Percentiles rank a stretch among this genome's conserved stretches.
phyloP scores from a whole-genome alignment of 768 basidiomycete genomes.

The Leccinum uliginosum region DNA sequence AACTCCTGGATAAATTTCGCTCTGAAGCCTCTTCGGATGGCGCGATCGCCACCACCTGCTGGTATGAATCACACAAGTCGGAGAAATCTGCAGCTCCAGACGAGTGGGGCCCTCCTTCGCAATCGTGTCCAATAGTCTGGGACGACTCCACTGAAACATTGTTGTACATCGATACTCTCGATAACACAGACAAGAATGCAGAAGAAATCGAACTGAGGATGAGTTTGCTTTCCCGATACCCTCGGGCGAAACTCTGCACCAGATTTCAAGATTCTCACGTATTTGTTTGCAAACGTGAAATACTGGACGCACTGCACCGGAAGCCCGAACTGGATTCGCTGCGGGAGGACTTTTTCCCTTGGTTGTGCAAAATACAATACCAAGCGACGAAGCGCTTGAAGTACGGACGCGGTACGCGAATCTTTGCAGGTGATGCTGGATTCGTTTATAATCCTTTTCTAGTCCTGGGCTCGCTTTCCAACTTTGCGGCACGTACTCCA shows the following conservation, averaged over 20 bases:
- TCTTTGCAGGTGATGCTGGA: neutral
- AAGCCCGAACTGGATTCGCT: slow-evolving; percentile 77
- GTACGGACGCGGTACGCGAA: slow-evolving; percentile 49
- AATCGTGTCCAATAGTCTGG: slow-evolving; percentile 57
- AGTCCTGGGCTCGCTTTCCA: slow-evolving; percentile 47
- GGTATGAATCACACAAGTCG: slow-evolving; percentile 47
- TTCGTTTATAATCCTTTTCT: neutral
- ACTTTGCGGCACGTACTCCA: slow-evolving; percentile 38
- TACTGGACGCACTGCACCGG: slow-evolving; percentile 67
- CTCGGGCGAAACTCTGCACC: slow-evolving; percentile 63
- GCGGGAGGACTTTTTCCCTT: slow-evolving; percentile 87
- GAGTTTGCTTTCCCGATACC: slow-evolving; percentile 75
- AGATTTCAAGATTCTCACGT: slow-evolving; percentile 83
- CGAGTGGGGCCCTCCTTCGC: slow-evolving; percentile 56
- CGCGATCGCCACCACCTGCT: slow-evolving; percentile 62
- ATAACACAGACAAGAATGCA: slow-evolving; percentile 60
- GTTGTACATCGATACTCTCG: slow-evolving; percentile 67
- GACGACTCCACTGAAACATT: slow-evolving; percentile 63
- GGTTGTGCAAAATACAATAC: slow-evolving; percentile 86
- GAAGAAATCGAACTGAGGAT: slow-evolving; percentile 75
- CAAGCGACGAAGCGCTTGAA: slow-evolving; percentile 54
- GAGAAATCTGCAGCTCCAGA: slow-evolving; percentile 58
- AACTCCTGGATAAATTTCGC: slow-evolving; percentile 79
- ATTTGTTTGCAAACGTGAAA: slow-evolving; percentile 74
- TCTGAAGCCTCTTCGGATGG: slow-evolving; percentile 61